These are phyloP conservation scores for Cucumis sativus DNA, from an alignment of 306 rosid genomes.

Conservation along the genomic window Cucumber_9930_V3 NC_026661.2:16067501-16068000, in stretches of 20 bases:
- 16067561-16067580: not conserved
- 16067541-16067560: not conserved
- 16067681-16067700: conserved; percentile 21
- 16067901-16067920: too few relatives aligned
- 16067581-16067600: conserved; percentile 8
- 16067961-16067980: too few relatives aligned
- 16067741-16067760: conserved; percentile 5
- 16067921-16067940: too few relatives aligned
- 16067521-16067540: not conserved
- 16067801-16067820: not conserved
- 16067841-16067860: too few relatives aligned
- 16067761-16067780: conserved; percentile 56
- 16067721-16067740: too few relatives aligned
- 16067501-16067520: not conserved
- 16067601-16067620: conserved; percentile 49
- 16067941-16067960: too few relatives aligned
- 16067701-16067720: too few relatives aligned
- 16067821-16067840: too few relatives aligned
- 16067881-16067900: too few relatives aligned
- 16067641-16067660: conserved; percentile 86
- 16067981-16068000: too few relatives aligned
- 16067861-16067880: too few relatives aligned
- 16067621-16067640: conserved; percentile 85
- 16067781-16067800: conserved; percentile 64
- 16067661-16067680: conserved; percentile 38